Base-by-base conservation (phyloP, 75 land plant species). In the Pseudotsuga menziesii region DNA sequence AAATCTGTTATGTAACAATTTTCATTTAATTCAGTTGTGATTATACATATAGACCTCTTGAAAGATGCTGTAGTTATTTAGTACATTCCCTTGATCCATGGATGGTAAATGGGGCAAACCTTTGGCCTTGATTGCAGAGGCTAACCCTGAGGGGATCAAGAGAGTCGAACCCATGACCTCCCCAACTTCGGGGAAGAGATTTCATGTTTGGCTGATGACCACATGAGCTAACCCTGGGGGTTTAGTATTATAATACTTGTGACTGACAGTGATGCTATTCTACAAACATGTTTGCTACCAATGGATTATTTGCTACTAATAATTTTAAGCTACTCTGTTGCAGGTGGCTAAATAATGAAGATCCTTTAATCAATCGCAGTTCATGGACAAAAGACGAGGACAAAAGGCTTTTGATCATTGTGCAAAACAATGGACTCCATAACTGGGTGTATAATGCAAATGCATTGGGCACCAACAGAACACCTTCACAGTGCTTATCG, bases 321-420 rank as follows among this genome's bases (percentile, higher is more conserved):
- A 69, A n/a, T 67, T 69, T 39, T 41, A 69, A 41, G 16, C 67
- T 67, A 35, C 41, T 73, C 35, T 73, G 17, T 77, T 85, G 64
- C 81, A 95, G 98, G 77, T 97, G 93, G 95, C 66, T 91, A 61
- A 92, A 97, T 78, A 77, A 62, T 60, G 98, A 97, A 78, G 94
- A 97, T 67, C 92, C 92, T 1, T 70, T 91, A 25, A 88, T 95
- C 36, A 95, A 93, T 74, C 64, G 56, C 16, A 73, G 72, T 61
- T 79, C 89, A 55, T 95, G 99, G 98, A 85, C 91, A 16, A 82
- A 79, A 35, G 35, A 52, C 11, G 99, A 97, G 78, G 99, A 97
- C 66, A 92, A 90, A 75, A 85, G 79, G 56, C 90, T 97, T 17
- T 78, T 93, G 82, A 74, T 82, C 59, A 86, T 84, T 75, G 83